Percentiles rank a stretch among this genome's conserved stretches.
Conservation (phyloP, 164 flowering plant genomes). For the grape (Vitis vinifera) region DNA sequence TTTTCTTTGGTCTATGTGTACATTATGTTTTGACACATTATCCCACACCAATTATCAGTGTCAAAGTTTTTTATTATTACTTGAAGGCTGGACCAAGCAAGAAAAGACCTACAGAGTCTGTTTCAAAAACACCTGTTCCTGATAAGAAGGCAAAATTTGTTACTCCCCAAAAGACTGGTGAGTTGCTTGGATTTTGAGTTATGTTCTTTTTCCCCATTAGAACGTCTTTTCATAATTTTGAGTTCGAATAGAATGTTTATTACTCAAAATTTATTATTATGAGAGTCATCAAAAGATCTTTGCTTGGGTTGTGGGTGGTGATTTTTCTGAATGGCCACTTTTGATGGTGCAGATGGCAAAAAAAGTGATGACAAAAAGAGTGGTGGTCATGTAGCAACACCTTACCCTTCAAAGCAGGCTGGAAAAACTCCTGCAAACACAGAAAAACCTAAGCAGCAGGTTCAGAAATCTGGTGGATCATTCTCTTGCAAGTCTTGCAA, state of each 20-base stretch:
- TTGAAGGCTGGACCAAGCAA: conserved; percentile 41
- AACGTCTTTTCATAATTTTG: too few relatives aligned
- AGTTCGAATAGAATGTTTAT: too few relatives aligned
- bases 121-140: conserved; percentile 41
- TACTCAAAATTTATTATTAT: too few relatives aligned
- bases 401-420: conserved; percentile 62
- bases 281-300: too few relatives aligned
- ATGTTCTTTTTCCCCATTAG: neutral
- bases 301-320: neutral
- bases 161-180: conserved; percentile 75
- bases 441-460: conserved; percentile 51
- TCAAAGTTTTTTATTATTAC: neutral
- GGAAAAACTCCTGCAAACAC: conserved; percentile 42
- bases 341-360: conserved; percentile 46
- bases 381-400: conserved; percentile 60
- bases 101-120: conserved; percentile 60
- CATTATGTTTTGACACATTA: neutral
- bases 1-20: too few relatives aligned
- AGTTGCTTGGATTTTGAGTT: conserved; percentile 1
- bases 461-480: conserved; percentile 51
- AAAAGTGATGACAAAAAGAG: conserved; percentile 62
- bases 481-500: conserved; percentile 52
- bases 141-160: conserved; percentile 68
- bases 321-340: neutral
- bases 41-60: neutral